Percentiles rank a stretch among this genome's conserved stretches.
phyloP scores from a whole-genome alignment of 441 rosid genomes.

The Mallotus japonicus region DNA sequence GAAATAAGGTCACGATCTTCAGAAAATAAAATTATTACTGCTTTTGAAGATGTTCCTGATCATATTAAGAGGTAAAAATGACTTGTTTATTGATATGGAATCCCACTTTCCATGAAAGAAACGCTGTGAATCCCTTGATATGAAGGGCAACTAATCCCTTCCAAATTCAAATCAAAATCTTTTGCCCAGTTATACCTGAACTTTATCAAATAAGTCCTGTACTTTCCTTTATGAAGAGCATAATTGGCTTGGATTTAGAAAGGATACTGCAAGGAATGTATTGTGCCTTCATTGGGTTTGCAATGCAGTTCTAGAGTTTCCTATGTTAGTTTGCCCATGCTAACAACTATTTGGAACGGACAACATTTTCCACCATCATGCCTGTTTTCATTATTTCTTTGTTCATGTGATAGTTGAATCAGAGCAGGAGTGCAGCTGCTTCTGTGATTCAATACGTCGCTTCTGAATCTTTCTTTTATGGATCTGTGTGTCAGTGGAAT shows the following conservation, averaged over 20 bases:
- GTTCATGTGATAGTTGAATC: background rate
- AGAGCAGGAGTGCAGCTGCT: background rate
- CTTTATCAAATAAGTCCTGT: background rate
- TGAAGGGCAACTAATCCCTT: background rate
- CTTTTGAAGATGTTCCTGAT: constrained; percentile 43
- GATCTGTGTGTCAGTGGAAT: background rate
- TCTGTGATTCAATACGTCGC: background rate
- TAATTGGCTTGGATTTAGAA: background rate
- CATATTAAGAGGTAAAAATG: constrained; percentile 54
- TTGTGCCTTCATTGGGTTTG: too few species aligned
- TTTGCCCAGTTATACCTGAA: background rate
- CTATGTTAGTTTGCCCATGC: background rate
- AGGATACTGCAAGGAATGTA: background rate
- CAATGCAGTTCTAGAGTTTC: background rate
- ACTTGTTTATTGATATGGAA: background rate
- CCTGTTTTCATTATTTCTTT: background rate
- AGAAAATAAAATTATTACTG: constrained; percentile 21
- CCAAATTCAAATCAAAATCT: background rate
- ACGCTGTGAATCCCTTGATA: background rate
- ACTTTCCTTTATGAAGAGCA: too few species aligned
- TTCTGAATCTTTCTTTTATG: background rate
- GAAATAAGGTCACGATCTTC: constrained; percentile 38
- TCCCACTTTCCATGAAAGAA: too few species aligned
- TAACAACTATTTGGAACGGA: background rate
- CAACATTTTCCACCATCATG: background rate